Evolutionary conservation across 306 rosid genomes (phyloP).

Genomic region (Mimosa pudica): DNA sequence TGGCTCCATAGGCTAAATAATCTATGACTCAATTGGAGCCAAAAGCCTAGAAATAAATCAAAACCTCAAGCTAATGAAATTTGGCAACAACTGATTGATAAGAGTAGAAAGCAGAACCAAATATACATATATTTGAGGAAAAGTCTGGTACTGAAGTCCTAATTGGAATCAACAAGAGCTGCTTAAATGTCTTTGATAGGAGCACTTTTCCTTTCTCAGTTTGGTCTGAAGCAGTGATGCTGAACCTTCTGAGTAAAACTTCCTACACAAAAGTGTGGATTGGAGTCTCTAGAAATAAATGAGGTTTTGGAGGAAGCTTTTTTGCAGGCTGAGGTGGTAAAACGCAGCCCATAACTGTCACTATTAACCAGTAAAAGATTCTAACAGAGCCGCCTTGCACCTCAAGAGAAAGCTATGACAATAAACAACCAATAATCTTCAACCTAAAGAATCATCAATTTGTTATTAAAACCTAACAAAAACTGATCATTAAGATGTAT

Average conservation of each 20-base stretch:
- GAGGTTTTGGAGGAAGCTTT: constrained; percentile 33
- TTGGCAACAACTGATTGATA: not conserved
- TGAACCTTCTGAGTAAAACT: constrained; percentile 44
- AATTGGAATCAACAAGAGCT: constrained; percentile 73
- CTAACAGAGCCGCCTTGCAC: constrained; percentile 27
- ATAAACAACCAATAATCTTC: not conserved
- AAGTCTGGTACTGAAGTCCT: constrained; percentile 63
- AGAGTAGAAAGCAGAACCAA: not conserved
- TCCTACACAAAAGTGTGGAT: constrained; percentile 31
- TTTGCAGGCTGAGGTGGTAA: constrained; percentile 38
- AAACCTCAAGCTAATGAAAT: not conserved
- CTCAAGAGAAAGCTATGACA: constrained; percentile 27
- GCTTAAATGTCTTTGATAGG: constrained; percentile 90
- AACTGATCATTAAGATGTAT: not conserved
- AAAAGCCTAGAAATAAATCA: not conserved
- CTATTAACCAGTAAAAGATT: constrained; percentile 1
- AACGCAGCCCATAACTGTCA: constrained; percentile 22
- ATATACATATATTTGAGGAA: not conserved
- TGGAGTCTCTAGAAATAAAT: constrained; percentile 3
- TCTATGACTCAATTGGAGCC: not conserved
- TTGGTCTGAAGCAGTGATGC: constrained; percentile 45
- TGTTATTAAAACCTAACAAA: not conserved
- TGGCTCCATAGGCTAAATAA: not conserved
- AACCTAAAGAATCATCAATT: not conserved
- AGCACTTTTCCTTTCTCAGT: constrained; percentile 80